phyloP scores from a whole-genome alignment of 805 yeast genomes.

The Ogataea dorogensis region DNA sequence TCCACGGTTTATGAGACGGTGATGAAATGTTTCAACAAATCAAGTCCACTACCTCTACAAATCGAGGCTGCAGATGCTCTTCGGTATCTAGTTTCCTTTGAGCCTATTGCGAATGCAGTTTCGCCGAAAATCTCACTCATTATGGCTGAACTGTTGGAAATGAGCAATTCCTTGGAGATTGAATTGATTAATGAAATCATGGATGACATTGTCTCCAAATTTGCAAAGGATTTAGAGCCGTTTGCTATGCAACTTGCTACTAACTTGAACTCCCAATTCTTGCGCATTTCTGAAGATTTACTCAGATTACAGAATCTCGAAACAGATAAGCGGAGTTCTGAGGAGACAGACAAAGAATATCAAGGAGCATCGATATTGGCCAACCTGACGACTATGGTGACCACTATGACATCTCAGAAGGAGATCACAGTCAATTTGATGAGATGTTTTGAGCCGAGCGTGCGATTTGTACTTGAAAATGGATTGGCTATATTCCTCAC shows the following conservation, averaged over 20 bases:
- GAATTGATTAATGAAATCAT: constrained; percentile 84
- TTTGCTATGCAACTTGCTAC: constrained; percentile 71
- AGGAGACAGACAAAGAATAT: constrained; percentile 65
- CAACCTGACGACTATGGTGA: constrained; percentile 76
- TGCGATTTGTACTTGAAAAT: constrained; percentile 63
- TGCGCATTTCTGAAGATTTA: constrained; percentile 66
- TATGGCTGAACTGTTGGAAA: constrained; percentile 68
- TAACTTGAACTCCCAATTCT: constrained; percentile 69
- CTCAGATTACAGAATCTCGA: constrained; percentile 37
- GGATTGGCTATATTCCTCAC: constrained; percentile 70
- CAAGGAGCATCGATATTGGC: constrained; percentile 80
- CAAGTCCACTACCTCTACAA: constrained; percentile 47
- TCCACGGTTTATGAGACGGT: constrained; percentile 37
- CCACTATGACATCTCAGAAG: constrained; percentile 75
- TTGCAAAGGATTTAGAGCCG: constrained; percentile 84
- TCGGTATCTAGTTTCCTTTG: constrained; percentile 38
- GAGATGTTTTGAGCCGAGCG: constrained; percentile 65
- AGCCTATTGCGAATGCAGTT: constrained; percentile 56
- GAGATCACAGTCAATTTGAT: constrained; percentile 65
- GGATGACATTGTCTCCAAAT: constrained; percentile 90
- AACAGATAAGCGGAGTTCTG: constrained; percentile 30
- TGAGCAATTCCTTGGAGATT: constrained; percentile 75
- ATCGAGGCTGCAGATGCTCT: constrained; percentile 54
- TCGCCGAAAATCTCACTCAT: constrained; percentile 64
- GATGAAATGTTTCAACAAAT: constrained; percentile 34